Percentiles rank a stretch among this genome's conserved stretches.
phyloP scores from a whole-genome alignment of 495 filamentous ascomycete species.

The Aspergillus sclerotioniger region DNA sequence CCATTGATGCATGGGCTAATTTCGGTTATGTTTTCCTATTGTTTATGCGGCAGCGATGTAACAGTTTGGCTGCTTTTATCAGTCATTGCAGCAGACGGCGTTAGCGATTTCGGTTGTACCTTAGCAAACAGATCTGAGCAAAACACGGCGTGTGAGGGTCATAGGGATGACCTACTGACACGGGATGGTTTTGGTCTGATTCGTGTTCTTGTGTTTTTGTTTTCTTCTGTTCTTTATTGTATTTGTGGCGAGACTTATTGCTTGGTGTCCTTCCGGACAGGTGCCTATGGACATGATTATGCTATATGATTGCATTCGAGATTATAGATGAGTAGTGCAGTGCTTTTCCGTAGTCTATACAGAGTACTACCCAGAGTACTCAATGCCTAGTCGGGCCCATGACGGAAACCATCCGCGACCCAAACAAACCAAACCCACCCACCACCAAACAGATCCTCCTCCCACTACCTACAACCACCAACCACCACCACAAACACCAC shows the following conservation, averaged over 20 bases:
- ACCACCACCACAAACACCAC: constrained; percentile 22
- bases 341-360: too few relatives aligned
- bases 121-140: constrained; percentile 2
- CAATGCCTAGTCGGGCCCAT: background rate
- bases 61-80: constrained; percentile 7
- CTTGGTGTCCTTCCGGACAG: constrained; percentile 1
- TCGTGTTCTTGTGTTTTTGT: background rate
- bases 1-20: constrained; percentile 15
- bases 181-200: background rate
- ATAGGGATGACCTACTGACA: background rate
- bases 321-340: too few relatives aligned
- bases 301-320: constrained; percentile 1
- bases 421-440: constrained; percentile 6
- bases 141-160: background rate
- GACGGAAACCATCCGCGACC: constrained; percentile 1
- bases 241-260: background rate
- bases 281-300: constrained; percentile 5
- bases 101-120: constrained; percentile 23
- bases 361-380: too few relatives aligned
- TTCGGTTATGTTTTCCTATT: constrained; percentile 10
- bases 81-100: constrained; percentile 26
- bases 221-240: background rate
- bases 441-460: background rate
- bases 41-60: constrained; percentile 15
- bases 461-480: constrained; percentile 22